Percentiles rank a stretch among this genome's conserved stretches.
Evolutionary conservation across 805 yeast species (phyloP).

Genomic region (Myxozyma melibiosi): DNA sequence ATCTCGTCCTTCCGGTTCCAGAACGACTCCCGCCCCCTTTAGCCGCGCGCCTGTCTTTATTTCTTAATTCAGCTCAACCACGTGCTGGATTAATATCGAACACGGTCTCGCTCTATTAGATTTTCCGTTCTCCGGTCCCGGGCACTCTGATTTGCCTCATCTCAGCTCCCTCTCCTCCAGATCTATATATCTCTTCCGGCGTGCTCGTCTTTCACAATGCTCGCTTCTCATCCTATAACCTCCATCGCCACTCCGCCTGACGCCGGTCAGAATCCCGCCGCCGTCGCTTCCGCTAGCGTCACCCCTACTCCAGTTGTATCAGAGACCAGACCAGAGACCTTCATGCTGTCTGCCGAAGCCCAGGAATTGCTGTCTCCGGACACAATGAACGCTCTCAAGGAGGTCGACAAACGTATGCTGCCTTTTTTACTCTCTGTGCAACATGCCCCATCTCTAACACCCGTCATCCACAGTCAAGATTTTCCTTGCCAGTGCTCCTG

Average conservation of each 20-base stretch:
- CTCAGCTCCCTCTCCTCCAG: background rate
- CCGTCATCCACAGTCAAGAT: slow-evolving; percentile 56
- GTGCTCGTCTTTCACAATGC: background rate
- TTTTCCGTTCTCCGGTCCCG: no score
- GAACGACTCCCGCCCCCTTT: no score
- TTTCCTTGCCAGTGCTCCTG: slow-evolving; percentile 91
- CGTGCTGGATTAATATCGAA: no score
- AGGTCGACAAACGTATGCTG: slow-evolving; percentile 27
- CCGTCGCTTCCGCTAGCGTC: slow-evolving; percentile 13
- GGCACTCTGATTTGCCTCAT: no score
- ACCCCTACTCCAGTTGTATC: slow-evolving; percentile 6
- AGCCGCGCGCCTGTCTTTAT: no score
- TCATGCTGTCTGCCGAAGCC: slow-evolving; percentile 35
- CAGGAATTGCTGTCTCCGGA: slow-evolving; percentile 29
- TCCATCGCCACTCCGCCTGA: slow-evolving; percentile 7
- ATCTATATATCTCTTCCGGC: slow-evolving; percentile 1
- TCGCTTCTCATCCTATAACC: background rate
- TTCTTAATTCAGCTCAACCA: no score
- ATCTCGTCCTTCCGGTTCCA: no score
- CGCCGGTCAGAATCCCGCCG: background rate
- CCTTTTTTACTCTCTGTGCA: background rate
- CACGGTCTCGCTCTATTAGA: no score
- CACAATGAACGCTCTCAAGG: slow-evolving; percentile 27
- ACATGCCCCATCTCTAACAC: background rate
- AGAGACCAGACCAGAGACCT: slow-evolving; percentile 33